Evolutionary conservation across 805 yeast species (phyloP), one percentile per base, ranked within the genome.

Genomic region (Isabelozyma heimii): DNA sequence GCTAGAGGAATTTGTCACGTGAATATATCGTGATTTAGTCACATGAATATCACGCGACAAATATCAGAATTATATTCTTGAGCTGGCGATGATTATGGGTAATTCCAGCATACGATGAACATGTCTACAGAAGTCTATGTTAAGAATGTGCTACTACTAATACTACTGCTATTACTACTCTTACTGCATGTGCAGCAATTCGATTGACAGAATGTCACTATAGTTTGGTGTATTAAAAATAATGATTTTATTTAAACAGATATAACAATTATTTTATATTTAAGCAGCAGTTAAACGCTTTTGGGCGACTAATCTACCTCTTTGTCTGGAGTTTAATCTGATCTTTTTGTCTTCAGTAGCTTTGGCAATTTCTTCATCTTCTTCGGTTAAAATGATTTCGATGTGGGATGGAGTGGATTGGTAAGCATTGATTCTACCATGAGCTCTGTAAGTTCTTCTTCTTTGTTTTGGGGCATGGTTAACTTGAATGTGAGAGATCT

Each of bases 371-470:
- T 80, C 83, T 81, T 91, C 98, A 65, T 82, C 94, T 79, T 85
- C 89, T 85, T 94, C 99, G 71, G 97, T 87, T 68, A 94, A 82
- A 73, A 90, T 85, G 73, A 94, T 83, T 85, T 94, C 99, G 76
- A 94, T 92, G 89, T 94, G 99, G 71, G 95, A 91, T 76, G 99
- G 99, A 69, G 91, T 83, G 55, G 98, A 89, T 83, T 91, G 95
- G 94, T 91, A 94, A 70, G 97, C 96, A 82, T 92, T 94, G 77
- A 91, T 89, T 87, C 99, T 94, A 89, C 99, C 99, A 87, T 92
- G 98, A 70, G 99, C 99, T 87, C 99, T 91, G 97, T 83, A 94
- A 73, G 99, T 94, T 84, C 99, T 91, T 85, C 99, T 92, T 86
- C 98, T 94, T 83, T 90, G 96, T 83, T 91, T 91, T 82, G 99